These are phyloP conservation scores for Trichocomaceae sp. DNA, from an alignment of 2,329 filamentous ascomycete genomes.

Conservation along the genomic window DNA sequence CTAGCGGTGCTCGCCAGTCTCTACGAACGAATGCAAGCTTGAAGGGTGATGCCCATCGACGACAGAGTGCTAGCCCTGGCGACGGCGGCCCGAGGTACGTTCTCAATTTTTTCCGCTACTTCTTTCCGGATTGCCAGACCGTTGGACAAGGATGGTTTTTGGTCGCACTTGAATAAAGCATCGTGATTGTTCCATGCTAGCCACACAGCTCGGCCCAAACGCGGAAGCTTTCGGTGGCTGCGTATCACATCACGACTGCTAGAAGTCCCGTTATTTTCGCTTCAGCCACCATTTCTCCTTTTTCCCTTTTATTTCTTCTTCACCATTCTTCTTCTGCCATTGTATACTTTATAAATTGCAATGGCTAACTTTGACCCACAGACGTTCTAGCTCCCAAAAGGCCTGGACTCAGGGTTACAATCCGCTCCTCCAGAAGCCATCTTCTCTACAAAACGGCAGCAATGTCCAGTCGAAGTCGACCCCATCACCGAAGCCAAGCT, in stretches of 20 bases:
- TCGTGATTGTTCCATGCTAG: background rate
- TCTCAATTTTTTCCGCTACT: conserved; percentile 1
- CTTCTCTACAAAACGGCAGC: conserved; percentile 50
- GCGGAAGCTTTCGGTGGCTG: background rate
- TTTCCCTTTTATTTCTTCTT: background rate
- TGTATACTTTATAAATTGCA: background rate
- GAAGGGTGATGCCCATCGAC: conserved; percentile 49
- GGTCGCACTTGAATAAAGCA: background rate
- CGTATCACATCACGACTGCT: background rate
- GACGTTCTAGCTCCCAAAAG: conserved; percentile 51
- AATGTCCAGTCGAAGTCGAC: conserved; percentile 39
- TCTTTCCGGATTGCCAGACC: background rate
- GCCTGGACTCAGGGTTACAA: conserved; percentile 58
- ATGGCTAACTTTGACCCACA: conserved; percentile 21
- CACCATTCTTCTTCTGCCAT: background rate
- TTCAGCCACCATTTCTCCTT: background rate
- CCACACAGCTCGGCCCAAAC: background rate
- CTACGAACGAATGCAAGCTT: conserved; percentile 45
- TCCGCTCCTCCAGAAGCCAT: conserved; percentile 53
- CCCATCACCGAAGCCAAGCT: conserved; percentile 31
- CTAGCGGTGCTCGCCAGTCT: conserved; percentile 36
- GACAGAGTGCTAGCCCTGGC: conserved; percentile 50
- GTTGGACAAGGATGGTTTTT: no score
- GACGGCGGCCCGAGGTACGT: conserved; percentile 51
- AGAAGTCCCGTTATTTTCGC: background rate